phyloP scores from a whole-genome alignment of 805 yeast genomes.

The Spathaspora sp. region DNA sequence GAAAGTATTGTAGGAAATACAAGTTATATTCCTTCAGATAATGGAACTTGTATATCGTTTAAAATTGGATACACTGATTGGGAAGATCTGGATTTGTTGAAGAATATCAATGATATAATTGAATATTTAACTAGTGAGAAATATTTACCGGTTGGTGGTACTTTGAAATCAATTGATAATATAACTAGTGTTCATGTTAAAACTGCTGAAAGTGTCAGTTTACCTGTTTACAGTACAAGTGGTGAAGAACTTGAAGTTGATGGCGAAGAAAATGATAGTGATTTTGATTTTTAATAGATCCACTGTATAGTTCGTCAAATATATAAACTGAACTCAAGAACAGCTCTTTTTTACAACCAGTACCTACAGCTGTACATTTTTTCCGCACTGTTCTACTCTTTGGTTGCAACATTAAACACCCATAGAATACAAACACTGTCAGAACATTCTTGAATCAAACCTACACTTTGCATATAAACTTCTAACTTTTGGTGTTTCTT shows the following conservation, averaged over 20 bases:
- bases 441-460: too few relatives aligned
- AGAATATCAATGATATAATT: slow-evolving; percentile 51
- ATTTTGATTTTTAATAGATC: slow-evolving; percentile 12
- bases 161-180: slow-evolving; percentile 37
- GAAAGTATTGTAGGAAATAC: slow-evolving; percentile 63
- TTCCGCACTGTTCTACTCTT: too few relatives aligned
- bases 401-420: too few relatives aligned
- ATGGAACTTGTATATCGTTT: slow-evolving; percentile 58
- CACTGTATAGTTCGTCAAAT: not conserved
- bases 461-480: too few relatives aligned
- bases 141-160: slow-evolving; percentile 57
- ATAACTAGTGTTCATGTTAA: slow-evolving; percentile 56
- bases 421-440: too few relatives aligned
- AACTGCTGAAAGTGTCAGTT: slow-evolving; percentile 61
- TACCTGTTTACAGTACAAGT: slow-evolving; percentile 42
- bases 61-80: slow-evolving; percentile 56
- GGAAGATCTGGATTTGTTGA: slow-evolving; percentile 38
- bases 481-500: too few relatives aligned
- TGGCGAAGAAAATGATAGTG: slow-evolving; percentile 13
- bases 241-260: not conserved
- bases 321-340: too few relatives aligned
- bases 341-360: too few relatives aligned
- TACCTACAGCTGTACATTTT: too few relatives aligned
- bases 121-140: slow-evolving; percentile 42
- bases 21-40: slow-evolving; percentile 52